A percentile compares a stretch with the other conserved stretches of the same genome.
These are phyloP conservation scores for Xylariaceae sp. DNA, from an alignment of 2,329 filamentous ascomycete species.

Conservation along the genomic window DNA sequence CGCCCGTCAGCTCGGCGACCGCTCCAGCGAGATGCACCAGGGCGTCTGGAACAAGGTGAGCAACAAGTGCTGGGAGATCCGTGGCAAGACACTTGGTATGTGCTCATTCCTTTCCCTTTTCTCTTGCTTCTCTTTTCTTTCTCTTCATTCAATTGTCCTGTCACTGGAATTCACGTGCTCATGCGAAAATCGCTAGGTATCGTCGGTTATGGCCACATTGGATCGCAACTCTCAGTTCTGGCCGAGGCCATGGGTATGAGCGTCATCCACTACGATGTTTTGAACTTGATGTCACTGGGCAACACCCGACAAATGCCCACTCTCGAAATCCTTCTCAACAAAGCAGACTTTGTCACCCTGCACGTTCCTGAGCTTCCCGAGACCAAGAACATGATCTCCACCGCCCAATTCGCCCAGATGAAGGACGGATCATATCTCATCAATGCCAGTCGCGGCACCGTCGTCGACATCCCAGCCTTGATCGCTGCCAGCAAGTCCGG, in stretches of 20 bases:
- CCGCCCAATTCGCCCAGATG: slow-evolving; percentile 76
- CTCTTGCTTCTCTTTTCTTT: not conserved
- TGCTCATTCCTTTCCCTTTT: slow-evolving; percentile 10
- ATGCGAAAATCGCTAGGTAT: slow-evolving; percentile 54
- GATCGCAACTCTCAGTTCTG: slow-evolving; percentile 88
- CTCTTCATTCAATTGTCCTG: not conserved
- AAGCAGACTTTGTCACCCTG: slow-evolving; percentile 87
- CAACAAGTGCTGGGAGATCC: slow-evolving; percentile 93
- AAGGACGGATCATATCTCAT: slow-evolving; percentile 90
- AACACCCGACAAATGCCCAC: slow-evolving; percentile 78
- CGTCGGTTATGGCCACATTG: slow-evolving; percentile 95
- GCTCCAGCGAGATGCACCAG: slow-evolving; percentile 87
- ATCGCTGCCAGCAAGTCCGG: slow-evolving; percentile 81
- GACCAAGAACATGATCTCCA: slow-evolving; percentile 88
- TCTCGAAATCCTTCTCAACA: slow-evolving; percentile 67
- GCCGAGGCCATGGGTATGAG: slow-evolving; percentile 97
- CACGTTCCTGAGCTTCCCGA: slow-evolving; percentile 93
- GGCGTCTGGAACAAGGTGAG: slow-evolving; percentile 99
- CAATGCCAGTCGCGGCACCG: slow-evolving; percentile 89
- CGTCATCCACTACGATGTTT: slow-evolving; percentile 93
- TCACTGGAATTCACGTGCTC: not conserved
- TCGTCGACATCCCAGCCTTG: slow-evolving; percentile 89
- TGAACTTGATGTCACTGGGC: slow-evolving; percentile 91
- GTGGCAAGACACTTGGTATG: slow-evolving; percentile 87
- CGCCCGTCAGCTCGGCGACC: slow-evolving; percentile 86